Percentiles rank a stretch among this genome's conserved stretches.
phyloP scores from a whole-genome alignment of 768 basidiomycete species.

The Phylloporus sp. region DNA sequence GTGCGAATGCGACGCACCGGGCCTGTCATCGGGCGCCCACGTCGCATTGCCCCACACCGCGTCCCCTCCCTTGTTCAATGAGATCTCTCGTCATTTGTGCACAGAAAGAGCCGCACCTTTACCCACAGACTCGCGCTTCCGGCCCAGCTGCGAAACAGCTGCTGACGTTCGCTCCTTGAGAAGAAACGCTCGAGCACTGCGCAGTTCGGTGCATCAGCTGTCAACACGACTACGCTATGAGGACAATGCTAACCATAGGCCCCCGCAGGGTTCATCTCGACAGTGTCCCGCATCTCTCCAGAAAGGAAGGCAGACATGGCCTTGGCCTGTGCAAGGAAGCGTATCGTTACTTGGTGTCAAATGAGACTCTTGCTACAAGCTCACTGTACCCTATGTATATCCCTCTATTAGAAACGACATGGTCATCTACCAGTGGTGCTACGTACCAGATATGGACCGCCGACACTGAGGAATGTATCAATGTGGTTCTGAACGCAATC shows the following conservation, averaged over 20 bases:
- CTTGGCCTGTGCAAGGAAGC: conserved; percentile 61
- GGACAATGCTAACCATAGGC: conserved; percentile 52
- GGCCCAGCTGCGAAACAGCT: conserved; percentile 91
- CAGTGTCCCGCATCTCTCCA: conserved; percentile 94
- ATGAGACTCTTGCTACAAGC: conserved; percentile 19
- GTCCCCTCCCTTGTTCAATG: conserved; percentile 61
- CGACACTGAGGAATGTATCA: conserved; percentile 79
- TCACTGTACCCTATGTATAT: conserved; percentile 62
- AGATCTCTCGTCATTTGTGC: background rate
- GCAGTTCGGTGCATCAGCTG: background rate
- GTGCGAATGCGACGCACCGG: conserved; percentile 54
- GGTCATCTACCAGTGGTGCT: background rate
- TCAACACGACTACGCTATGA: background rate
- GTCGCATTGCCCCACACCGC: conserved; percentile 76
- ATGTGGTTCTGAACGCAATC: conserved; percentile 61
- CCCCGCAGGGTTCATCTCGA: conserved; percentile 78
- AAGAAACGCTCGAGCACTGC: conserved; percentile 85
- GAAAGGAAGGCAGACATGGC: conserved; percentile 94
- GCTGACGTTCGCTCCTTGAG: conserved; percentile 82
- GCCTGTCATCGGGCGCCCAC: conserved; percentile 77
- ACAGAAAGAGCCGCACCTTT: conserved; percentile 51
- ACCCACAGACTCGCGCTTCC: conserved; percentile 94
- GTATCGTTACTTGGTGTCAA: background rate
- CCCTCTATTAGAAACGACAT: conserved; percentile 1
- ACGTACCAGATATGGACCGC: conserved; percentile 79